Base-by-base conservation (phyloP, 2,329 filamentous ascomycete genomes). In the Curvularia sp. region DNA sequence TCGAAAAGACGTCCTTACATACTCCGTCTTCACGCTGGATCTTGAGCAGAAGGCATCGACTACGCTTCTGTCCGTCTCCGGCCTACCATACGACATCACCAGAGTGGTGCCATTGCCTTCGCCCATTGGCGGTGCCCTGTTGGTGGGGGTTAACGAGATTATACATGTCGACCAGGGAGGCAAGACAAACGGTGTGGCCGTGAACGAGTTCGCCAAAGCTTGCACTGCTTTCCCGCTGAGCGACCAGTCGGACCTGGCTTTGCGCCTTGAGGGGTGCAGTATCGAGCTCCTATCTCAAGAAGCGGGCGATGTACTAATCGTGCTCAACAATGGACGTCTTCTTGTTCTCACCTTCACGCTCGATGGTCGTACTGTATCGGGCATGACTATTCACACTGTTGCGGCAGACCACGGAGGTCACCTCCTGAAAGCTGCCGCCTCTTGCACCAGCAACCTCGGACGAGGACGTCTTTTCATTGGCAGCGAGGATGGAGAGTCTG, bases 101-200 rank as follows among this genome's bases (percentile, higher is more conserved):
- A 87, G 87, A 66, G 89, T 98, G 43, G 82, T 97, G 46, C 88
- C 95, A 7, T 80, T 99, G 3, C 92, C 93, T 4, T 84, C 90
- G 5, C 94, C 94, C 0, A 89, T 98, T 41, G 95, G 95, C 24
- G 95, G 95, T 43, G 91, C 93, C 38, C 81, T 99, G 15, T 84
- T 99, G 15, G 81, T 98, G 20, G 96, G 95, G 28, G 84, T 86
- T 48, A 98, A 99, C 73, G 93, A 97, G 73, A 79, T 99, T 61
- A 91, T 99, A 60, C 95, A 99, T 75, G 88, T 99, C 64, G 94
- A 98, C 72, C 95, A 99, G 81, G 92, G 92, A 10, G 95, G 95
- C 30, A 97, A 96, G 76, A 86, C 93, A 12, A 97, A 92, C 70
- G 94, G 93, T 2, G 90, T 98, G 58, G 94, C 90, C 4, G 91